Percentiles rank a stretch among this genome's conserved stretches.
phyloP scores from a whole-genome alignment of 1,139 yeast species.

The Entelexis sorbosivorans region DNA sequence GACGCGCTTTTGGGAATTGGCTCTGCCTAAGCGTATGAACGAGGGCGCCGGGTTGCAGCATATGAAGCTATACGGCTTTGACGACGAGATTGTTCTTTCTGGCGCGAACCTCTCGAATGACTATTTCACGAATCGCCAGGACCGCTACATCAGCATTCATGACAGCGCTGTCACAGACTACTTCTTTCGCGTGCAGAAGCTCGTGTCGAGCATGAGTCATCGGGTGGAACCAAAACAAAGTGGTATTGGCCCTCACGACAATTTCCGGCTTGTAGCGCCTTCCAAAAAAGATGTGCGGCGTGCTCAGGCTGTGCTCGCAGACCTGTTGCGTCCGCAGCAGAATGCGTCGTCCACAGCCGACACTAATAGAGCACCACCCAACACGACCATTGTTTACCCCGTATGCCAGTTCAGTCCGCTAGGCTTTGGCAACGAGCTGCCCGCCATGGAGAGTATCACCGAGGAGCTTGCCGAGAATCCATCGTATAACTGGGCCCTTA shows the following conservation, averaged over 20 bases:
- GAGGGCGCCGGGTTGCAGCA: conserved; percentile 93
- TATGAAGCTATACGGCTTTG: conserved; percentile 94
- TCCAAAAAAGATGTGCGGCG: neutral
- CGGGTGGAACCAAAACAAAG: conserved; percentile 32
- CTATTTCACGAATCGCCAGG: conserved; percentile 93
- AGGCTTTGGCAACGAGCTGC: conserved; percentile 20
- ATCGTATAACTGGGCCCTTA: conserved; percentile 60
- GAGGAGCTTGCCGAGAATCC: conserved; percentile 28
- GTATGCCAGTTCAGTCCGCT: conserved; percentile 85
- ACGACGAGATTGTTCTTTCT: conserved; percentile 71
- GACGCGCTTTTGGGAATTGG: conserved; percentile 49
- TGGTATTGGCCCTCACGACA: conserved; percentile 27
- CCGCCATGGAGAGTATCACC: conserved; percentile 16
- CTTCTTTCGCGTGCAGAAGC: conserved; percentile 55
- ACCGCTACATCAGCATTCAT: conserved; percentile 69
- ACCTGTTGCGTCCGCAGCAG: neutral
- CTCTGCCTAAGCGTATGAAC: conserved; percentile 74
- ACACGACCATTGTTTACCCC: conserved; percentile 73
- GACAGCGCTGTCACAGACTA: conserved; percentile 53
- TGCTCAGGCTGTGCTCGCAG: neutral
- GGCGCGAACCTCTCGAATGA: conserved; percentile 90
- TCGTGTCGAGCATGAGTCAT: conserved; percentile 61
- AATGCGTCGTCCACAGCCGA: neutral
- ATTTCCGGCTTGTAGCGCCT: conserved; percentile 9
- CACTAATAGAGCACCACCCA: conserved; percentile 27